A percentile compares a stretch with the other conserved stretches of the same genome.
Evolutionary conservation across 106 monocot species (phyloP).

Genomic region (Platanthera guangdongensis): DNA sequence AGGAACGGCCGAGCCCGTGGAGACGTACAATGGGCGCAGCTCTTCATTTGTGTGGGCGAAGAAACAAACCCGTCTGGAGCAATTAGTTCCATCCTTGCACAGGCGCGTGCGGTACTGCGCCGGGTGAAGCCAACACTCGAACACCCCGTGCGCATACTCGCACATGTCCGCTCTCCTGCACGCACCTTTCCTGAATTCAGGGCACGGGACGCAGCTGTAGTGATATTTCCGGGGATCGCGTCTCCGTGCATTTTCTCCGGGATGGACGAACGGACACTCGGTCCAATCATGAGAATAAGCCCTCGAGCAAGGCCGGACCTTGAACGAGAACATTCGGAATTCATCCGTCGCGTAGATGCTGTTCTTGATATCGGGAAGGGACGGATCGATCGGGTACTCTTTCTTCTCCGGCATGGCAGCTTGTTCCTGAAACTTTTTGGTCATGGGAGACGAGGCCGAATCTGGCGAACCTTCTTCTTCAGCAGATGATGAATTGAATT

Average conservation of each 20-base stretch:
- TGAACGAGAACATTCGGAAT: constrained; percentile 13
- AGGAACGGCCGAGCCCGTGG: constrained; percentile 8
- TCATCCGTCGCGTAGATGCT: constrained; percentile 6
- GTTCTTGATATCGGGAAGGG: constrained; percentile 11
- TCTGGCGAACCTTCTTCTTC: constrained; percentile 6
- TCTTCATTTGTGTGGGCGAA: constrained; percentile 14
- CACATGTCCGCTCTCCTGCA: constrained; percentile 8
- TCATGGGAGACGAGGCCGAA: constrained; percentile 5
- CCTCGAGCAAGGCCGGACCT: constrained; percentile 11
- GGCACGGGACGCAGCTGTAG: constrained; percentile 15
- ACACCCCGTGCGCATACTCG: constrained; percentile 13
- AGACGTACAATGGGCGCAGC: constrained; percentile 9
- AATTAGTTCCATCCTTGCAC: constrained; percentile 10
- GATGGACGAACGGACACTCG: constrained; percentile 13
- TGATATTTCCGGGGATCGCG: constrained; percentile 12
- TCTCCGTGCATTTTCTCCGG: constrained; percentile 10
- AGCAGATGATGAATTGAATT: background rate
- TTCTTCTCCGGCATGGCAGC: constrained; percentile 5
- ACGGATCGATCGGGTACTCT: constrained; percentile 10
- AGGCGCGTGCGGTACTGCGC: constrained; percentile 13
- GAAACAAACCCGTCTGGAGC: constrained; percentile 7
- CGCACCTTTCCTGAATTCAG: constrained; percentile 11
- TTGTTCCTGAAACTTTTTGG: background rate
- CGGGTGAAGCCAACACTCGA: constrained; percentile 17
- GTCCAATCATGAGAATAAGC: constrained; percentile 15